phyloP scores from a whole-genome alignment of 352 stramenopile genomes.

The Phytophthora pinifolia region DNA sequence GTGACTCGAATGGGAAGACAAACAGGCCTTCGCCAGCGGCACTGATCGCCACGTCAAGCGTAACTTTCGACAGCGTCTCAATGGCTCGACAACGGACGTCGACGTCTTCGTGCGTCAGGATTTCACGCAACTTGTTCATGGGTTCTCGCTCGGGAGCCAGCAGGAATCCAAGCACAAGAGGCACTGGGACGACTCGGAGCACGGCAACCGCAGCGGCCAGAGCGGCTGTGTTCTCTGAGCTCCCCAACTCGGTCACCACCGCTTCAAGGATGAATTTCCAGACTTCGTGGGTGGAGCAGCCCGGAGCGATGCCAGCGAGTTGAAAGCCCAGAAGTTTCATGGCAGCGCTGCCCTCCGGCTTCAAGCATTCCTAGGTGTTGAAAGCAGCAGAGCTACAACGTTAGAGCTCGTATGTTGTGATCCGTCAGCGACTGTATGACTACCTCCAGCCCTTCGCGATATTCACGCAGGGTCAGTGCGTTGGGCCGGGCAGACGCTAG shows the following conservation, averaged over 20 bases:
- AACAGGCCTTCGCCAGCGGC: slow-evolving; percentile 60
- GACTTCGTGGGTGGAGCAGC: slow-evolving; percentile 58
- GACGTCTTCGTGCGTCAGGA: slow-evolving; percentile 67
- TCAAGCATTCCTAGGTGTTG: slow-evolving; percentile 55
- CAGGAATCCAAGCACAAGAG: slow-evolving; percentile 66
- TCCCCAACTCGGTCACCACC: slow-evolving; percentile 62
- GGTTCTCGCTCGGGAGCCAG: slow-evolving; percentile 64
- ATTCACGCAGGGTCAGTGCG: slow-evolving; percentile 60
- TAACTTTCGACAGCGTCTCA: slow-evolving; percentile 54
- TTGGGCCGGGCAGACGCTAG: slow-evolving; percentile 50
- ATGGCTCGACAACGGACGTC: slow-evolving; percentile 66
- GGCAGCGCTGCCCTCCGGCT: slow-evolving; percentile 48
- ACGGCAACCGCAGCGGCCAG: slow-evolving; percentile 54
- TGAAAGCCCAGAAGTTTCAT: slow-evolving; percentile 79
- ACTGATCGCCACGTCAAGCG: slow-evolving; percentile 46
- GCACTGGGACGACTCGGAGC: slow-evolving; percentile 55
- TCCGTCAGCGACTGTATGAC: neutral
- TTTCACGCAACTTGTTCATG: slow-evolving; percentile 74
- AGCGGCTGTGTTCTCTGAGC: slow-evolving; percentile 57
- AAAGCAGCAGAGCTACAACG: neutral
- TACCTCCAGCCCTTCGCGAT: slow-evolving; percentile 60
- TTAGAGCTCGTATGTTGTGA: neutral
- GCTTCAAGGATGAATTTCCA: slow-evolving; percentile 70
- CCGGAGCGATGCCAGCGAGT: slow-evolving; percentile 50
- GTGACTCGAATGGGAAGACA: slow-evolving; percentile 80